Evolutionary conservation across 2,329 filamentous ascomycete genomes (phyloP), one percentile per base, ranked within the genome.

Genomic region (Aaosphaeria pasadenensis): DNA sequence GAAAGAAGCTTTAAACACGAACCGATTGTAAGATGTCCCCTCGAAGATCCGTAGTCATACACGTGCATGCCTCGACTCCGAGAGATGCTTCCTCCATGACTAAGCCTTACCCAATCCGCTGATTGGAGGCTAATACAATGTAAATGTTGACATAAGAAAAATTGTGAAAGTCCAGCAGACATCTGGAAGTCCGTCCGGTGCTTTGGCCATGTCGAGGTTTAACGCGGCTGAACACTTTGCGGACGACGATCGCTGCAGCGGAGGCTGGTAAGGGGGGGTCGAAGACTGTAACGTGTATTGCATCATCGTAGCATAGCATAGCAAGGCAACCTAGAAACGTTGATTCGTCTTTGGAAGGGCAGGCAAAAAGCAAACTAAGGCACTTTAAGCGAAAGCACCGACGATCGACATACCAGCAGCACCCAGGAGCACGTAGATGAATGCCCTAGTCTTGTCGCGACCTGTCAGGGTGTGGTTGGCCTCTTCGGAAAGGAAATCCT

Each of bases 401-500:
- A 69, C 66, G 38, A 66, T 56, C 4, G 62, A 50, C 69, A 71
- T 71, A 39, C 66, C 67, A 30, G 66, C 65, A 30, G 69, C 69
- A 33, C 69, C 69, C 48, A 71, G 28, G 6, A 71, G 58, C 1
- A 71, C 60, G 49, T 66, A 71, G 48, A 56, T 51, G 59, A 85
- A 82, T 0, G 81, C 82, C 2, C 62, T 55, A 30, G 76, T 79
- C 70, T 80, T 82, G 45, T 78, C 74, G 53, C 74, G 79, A 58
- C 72, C 76, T 3, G 68, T 77, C 73, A 85, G 67, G 2, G 72
- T 63, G n/a, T 66, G 63, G 43, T 73, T 68, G 3, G 66, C 67
- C 48, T 71, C 69, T 36, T 71, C 68, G 0, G 81, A 84, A 13
- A 86, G 70, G 69, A 86, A 86, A 59, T 86, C 83, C 57, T 85